Evolutionary conservation across 441 rosid genomes (phyloP).

Genomic region (Lepidium campestre): DNA sequence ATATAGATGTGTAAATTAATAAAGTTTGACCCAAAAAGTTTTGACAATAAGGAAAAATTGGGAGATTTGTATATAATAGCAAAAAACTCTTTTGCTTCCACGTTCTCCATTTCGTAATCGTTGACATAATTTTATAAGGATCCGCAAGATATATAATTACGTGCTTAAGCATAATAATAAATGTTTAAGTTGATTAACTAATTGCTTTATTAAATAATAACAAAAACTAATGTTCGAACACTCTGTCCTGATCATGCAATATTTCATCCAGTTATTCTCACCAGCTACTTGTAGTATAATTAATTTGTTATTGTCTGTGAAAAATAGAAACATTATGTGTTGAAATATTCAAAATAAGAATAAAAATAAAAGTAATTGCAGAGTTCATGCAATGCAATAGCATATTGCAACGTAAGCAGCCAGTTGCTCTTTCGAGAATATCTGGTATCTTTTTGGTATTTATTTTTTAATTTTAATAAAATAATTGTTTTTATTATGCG

Average conservation of each 20-base stretch:
- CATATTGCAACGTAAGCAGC: conserved; percentile 21
- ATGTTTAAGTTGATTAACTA: conserved; percentile 3
- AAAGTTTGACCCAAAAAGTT: not conserved
- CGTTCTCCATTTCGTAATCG: conserved; percentile 20
- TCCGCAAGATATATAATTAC: conserved; percentile 7
- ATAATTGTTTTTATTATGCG: not conserved
- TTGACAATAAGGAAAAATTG: conserved; percentile 6
- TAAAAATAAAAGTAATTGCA: not conserved
- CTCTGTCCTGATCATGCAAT: conserved; percentile 19
- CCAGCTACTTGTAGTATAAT: conserved; percentile 8
- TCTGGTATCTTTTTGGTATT: conserved; percentile 29
- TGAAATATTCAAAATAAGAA: conserved; percentile 17
- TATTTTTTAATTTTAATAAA: not conserved
- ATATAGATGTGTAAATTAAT: too few relatives aligned
- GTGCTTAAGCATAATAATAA: conserved; percentile 26
- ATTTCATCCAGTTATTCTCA: conserved; percentile 7
- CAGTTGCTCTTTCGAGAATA: conserved; percentile 21
- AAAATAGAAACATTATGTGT: conserved; percentile 6
- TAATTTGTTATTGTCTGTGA: conserved; percentile 1
- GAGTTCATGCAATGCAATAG: conserved; percentile 30
- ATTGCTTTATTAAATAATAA: not conserved
- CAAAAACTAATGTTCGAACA: not conserved
- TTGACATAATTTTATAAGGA: conserved; percentile 15
- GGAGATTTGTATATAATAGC: not conserved
- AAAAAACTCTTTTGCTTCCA: conserved; percentile 19